Conservation (phyloP, 768 basidiomycete species). For the Mycena haematopus region DNA sequence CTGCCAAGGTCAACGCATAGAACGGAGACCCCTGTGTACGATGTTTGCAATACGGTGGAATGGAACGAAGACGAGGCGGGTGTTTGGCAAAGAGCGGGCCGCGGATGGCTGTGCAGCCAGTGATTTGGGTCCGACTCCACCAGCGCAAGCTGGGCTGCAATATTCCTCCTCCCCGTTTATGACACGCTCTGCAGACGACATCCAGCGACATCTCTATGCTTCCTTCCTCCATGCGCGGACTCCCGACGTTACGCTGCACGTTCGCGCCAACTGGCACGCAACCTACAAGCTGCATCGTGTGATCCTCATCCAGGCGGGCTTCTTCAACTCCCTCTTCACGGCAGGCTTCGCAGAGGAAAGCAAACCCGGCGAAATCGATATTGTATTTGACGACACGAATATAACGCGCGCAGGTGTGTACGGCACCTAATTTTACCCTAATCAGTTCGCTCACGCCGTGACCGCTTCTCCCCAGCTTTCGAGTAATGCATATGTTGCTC, state of each 20-base stretch:
- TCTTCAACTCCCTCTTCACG: constrained; percentile 88
- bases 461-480: constrained; percentile 57
- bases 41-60: neutral
- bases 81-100: neutral
- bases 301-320: constrained; percentile 89
- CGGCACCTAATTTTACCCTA: constrained; percentile 8
- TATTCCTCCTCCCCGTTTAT: constrained; percentile 8
- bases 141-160: neutral
- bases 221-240: constrained; percentile 52
- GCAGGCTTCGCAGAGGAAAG: constrained; percentile 75
- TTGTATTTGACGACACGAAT: constrained; percentile 84
- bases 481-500: constrained; percentile 63
- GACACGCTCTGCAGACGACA: constrained; percentile 8
- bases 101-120: neutral
- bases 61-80: neutral
- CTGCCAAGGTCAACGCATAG: no score
- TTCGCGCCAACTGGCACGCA: constrained; percentile 70
- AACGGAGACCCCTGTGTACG: neutral
- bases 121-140: neutral
- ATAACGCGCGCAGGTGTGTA: constrained; percentile 84
- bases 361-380: constrained; percentile 62
- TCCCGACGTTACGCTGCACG: constrained; percentile 77
- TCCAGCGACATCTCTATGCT: constrained; percentile 27
- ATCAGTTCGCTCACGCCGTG: constrained; percentile 27
- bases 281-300: constrained; percentile 84